Conservation (phyloP, 371 early-diverging fungal genomes). For the Zychaea mexicana region DNA sequence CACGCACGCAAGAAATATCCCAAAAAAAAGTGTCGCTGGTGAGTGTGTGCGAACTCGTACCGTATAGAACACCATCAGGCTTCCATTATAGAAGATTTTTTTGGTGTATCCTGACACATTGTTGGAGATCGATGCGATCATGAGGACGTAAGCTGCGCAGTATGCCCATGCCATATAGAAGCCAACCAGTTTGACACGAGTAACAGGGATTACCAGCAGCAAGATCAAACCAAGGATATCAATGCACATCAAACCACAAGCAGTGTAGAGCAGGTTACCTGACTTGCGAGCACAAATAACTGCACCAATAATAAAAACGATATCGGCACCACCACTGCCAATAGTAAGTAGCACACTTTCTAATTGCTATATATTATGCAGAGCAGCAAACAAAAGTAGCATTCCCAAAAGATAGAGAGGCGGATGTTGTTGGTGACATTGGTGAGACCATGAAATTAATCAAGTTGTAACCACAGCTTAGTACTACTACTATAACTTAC, state of each 20-base stretch:
- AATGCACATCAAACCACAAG: constrained; percentile 22
- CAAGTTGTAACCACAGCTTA: too few relatives aligned
- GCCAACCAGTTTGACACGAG: constrained; percentile 31
- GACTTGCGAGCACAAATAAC: constrained; percentile 18
- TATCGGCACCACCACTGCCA: constrained; percentile 30
- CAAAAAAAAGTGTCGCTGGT: background rate
- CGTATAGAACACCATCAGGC: constrained; percentile 32
- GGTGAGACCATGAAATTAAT: too few relatives aligned
- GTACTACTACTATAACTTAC: constrained; percentile 17
- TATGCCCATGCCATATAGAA: constrained; percentile 30
- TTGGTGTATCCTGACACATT: constrained; percentile 28
- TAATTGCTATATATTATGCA: constrained; percentile 17
- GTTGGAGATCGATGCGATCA: constrained; percentile 23
- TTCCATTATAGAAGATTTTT: constrained; percentile 30
- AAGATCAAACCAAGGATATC: constrained; percentile 37
- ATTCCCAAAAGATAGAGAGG: too few relatives aligned
- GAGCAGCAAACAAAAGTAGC: background rate
- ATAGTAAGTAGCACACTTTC: constrained; percentile 33
- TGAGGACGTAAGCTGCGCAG: constrained; percentile 27
- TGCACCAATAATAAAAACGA: constrained; percentile 27
- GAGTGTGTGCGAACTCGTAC: too few relatives aligned
- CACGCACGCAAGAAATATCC: too few relatives aligned
- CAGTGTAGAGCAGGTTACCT: constrained; percentile 26
- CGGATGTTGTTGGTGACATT: too few relatives aligned
- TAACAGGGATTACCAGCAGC: constrained; percentile 28